phyloP scores from a whole-genome alignment of 2,329 filamentous ascomycete genomes.

The Nemania sp. region DNA sequence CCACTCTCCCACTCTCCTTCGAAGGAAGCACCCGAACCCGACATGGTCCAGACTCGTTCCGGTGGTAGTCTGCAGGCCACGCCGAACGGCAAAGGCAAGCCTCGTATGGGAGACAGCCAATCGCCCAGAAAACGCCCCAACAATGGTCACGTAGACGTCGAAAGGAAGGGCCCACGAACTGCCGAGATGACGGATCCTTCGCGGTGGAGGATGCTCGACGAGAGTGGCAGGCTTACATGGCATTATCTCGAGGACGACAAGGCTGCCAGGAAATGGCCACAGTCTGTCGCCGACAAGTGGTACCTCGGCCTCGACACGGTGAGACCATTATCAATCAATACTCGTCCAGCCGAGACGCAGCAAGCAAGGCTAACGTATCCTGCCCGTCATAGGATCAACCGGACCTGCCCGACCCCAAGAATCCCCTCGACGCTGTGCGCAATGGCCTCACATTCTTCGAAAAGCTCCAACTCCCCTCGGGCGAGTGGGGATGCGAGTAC shows the following conservation, averaged over 20 bases:
- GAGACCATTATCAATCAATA: slow-evolving; percentile 31
- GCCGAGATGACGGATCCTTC: slow-evolving; percentile 73
- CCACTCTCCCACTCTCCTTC: neutral
- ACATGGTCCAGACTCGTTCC: slow-evolving; percentile 28
- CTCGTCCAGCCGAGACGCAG: neutral
- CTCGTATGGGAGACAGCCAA: neutral
- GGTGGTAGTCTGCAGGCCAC: slow-evolving; percentile 11
- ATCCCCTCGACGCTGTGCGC: slow-evolving; percentile 73
- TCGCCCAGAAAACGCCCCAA: slow-evolving; percentile 49
- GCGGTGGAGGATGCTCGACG: slow-evolving; percentile 83
- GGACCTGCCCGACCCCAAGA: slow-evolving; percentile 69
- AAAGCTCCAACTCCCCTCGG: slow-evolving; percentile 82
- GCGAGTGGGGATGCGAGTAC: slow-evolving; percentile 97
- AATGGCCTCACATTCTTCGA: slow-evolving; percentile 92
- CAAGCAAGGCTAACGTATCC: slow-evolving; percentile 12
- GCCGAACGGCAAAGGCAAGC: slow-evolving; percentile 37
- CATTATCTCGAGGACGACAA: slow-evolving; percentile 81
- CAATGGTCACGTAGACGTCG: slow-evolving; percentile 43
- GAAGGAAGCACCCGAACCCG: neutral
- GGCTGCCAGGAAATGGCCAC: slow-evolving; percentile 77
- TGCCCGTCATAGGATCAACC: slow-evolving; percentile 66
- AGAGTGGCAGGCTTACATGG: slow-evolving; percentile 89
- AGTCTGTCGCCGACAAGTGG: slow-evolving; percentile 87
- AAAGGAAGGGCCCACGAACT: slow-evolving; percentile 52
- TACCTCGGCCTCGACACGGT: slow-evolving; percentile 81